Evolutionary conservation across 352 stramenopile genomes (phyloP).

Genomic region (Pythium periplocum): DNA sequence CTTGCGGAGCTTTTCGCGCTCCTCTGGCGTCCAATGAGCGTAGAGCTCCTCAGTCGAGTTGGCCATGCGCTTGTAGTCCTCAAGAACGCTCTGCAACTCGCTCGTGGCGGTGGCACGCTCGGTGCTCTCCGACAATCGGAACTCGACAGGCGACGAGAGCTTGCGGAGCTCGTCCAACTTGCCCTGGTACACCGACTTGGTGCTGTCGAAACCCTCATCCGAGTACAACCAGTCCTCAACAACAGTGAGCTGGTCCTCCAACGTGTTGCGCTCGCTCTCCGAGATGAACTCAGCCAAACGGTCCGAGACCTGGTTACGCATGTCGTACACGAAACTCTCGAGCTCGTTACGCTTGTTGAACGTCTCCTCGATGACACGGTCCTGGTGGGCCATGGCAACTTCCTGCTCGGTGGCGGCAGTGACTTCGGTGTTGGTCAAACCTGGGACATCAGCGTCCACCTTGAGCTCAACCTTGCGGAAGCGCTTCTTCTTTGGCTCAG

Average conservation of each 20-base stretch:
- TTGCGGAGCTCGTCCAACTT: constrained; percentile 95
- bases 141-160: constrained; percentile 91
- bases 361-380: constrained; percentile 95
- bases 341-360: constrained; percentile 99
- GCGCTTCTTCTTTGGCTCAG: constrained; percentile 93
- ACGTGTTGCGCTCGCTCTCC: constrained; percentile 80
- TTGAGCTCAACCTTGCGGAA: constrained; percentile 89
- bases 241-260: constrained; percentile 88
- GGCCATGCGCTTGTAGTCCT: constrained; percentile 94
- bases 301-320: constrained; percentile 94
- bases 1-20: constrained; percentile 91
- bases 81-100: constrained; percentile 90
- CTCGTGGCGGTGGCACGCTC: constrained; percentile 84
- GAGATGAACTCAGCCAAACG: constrained; percentile 85
- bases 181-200: constrained; percentile 94
- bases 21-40: constrained; percentile 94
- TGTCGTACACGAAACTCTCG: constrained; percentile 99
- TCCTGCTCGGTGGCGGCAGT: constrained; percentile 83
- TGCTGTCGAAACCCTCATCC: constrained; percentile 98
- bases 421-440: constrained; percentile 56
- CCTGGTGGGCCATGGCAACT: constrained; percentile 94
- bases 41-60: constrained; percentile 93
- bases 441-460: constrained; percentile 55
- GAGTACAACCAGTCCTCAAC: constrained; percentile 99
- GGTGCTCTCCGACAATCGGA: constrained; percentile 88